Evolutionary conservation across 345 rosid genomes (phyloP).

Genomic region (Citrus maxima): DNA sequence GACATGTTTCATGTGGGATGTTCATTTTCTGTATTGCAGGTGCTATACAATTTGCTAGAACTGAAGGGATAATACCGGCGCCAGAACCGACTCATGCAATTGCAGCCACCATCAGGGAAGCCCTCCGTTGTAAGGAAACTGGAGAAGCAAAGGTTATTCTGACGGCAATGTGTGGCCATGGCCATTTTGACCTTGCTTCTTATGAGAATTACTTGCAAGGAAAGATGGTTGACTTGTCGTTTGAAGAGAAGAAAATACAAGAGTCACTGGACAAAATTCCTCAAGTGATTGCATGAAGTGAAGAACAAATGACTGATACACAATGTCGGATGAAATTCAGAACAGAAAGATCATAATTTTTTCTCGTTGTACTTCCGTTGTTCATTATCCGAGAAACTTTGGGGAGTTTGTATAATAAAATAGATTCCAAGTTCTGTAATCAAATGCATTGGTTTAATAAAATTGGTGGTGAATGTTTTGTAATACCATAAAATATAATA

Average conservation of each 20-base stretch:
- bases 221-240: slow-evolving; percentile 68
- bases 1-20: background rate
- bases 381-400: background rate
- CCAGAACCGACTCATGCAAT: slow-evolving; percentile 96
- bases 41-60: slow-evolving; percentile 81
- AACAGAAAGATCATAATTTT: background rate
- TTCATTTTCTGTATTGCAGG: slow-evolving; percentile 38
- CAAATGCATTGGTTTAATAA: no score
- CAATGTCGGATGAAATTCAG: background rate
- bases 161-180: slow-evolving; percentile 95
- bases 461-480: no score
- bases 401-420: background rate
- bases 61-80: slow-evolving; percentile 87
- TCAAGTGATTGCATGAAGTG: slow-evolving; percentile 27
- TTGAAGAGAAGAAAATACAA: slow-evolving; percentile 56
- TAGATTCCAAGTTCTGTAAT: no score
- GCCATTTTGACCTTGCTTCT: slow-evolving; percentile 83
- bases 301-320: background rate
- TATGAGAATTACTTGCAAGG: slow-evolving; percentile 83
- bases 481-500: no score
- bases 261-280: slow-evolving; percentile 73
- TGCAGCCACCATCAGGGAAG: slow-evolving; percentile 90
- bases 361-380: background rate
- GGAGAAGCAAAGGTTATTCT: slow-evolving; percentile 89
- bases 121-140: slow-evolving; percentile 67